Conservation (phyloP, 768 basidiomycete species). For the Phylloporus sp. region DNA sequence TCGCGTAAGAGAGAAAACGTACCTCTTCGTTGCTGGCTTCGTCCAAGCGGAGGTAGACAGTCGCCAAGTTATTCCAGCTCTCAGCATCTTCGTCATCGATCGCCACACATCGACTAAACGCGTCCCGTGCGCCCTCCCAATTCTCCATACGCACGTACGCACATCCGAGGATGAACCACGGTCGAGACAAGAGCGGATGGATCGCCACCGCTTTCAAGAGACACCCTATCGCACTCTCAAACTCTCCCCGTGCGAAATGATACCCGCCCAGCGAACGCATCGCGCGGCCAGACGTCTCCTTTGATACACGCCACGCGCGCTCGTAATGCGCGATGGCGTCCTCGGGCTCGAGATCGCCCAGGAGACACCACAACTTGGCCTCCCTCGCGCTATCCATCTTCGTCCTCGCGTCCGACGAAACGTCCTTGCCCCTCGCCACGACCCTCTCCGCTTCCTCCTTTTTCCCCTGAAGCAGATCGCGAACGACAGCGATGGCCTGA, state of each 20-base stretch:
- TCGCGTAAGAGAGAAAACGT: background rate
- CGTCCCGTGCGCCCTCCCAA: constrained; percentile 79
- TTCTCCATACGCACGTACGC: constrained; percentile 75
- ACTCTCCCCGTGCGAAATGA: constrained; percentile 67
- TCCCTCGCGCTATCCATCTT: constrained; percentile 62
- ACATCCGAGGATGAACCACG: constrained; percentile 98
- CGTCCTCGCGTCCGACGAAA: constrained; percentile 37
- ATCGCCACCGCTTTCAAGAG: constrained; percentile 76
- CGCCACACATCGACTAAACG: constrained; percentile 79
- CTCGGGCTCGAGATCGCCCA: constrained; percentile 85
- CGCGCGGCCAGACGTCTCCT: constrained; percentile 77
- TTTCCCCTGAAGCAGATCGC: constrained; percentile 76
- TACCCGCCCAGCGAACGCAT: constrained; percentile 89
- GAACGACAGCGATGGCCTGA: constrained; percentile 74
- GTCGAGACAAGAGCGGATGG: constrained; percentile 79
- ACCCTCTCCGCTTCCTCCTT: constrained; percentile 81
- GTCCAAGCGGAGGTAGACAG: constrained; percentile 84
- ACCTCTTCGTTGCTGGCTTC: constrained; percentile 34
- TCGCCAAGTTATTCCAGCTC: constrained; percentile 97
- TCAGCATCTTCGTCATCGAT: constrained; percentile 97
- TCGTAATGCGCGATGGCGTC: constrained; percentile 70
- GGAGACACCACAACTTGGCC: constrained; percentile 91
- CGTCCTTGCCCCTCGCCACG: constrained; percentile 52
- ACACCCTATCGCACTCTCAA: constrained; percentile 54
- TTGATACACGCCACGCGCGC: constrained; percentile 79